phyloP scores from a whole-genome alignment of 1,284 basidiomycete species.

The Cutaneotrichosporon sp. region DNA sequence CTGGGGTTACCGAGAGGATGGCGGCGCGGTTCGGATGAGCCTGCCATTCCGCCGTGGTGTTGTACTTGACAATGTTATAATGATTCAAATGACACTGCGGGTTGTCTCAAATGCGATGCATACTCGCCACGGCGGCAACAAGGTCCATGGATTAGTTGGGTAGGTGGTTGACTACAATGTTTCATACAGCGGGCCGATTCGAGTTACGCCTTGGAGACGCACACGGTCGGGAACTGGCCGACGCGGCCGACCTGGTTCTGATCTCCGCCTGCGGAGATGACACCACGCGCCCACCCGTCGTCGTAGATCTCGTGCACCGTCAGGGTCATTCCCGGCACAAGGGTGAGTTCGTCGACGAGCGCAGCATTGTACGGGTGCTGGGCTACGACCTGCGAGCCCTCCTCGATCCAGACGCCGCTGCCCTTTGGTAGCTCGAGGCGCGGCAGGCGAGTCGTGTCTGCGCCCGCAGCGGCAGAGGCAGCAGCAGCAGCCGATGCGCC shows the following conservation, averaged over 20 bases:
- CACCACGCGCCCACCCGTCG: conserved; percentile 51
- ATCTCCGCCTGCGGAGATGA: conserved; percentile 30
- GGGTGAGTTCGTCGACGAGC: conserved; percentile 49
- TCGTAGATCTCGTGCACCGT: conserved; percentile 47
- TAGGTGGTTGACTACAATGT: conserved; percentile 4
- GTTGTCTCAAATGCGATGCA: conserved; percentile 2
- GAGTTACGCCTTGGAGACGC: conserved; percentile 3
- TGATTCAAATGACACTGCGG: not conserved
- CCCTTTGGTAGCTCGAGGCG: conserved; percentile 6
- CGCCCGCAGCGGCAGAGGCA: not conserved
- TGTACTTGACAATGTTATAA: not conserved
- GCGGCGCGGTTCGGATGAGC: not conserved
- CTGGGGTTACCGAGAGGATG: not conserved
- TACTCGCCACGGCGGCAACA: conserved; percentile 3
- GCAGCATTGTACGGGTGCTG: conserved; percentile 36
- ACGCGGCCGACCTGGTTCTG: conserved; percentile 33
- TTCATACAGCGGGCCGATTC: not conserved
- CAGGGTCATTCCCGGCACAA: conserved; percentile 49
- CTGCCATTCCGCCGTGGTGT: not conserved
- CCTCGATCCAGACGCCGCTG: conserved; percentile 12
- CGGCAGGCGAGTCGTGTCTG: conserved; percentile 4
- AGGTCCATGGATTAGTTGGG: conserved; percentile 4
- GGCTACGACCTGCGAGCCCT: conserved; percentile 11
- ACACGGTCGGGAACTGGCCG: conserved; percentile 49
- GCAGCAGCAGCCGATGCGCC: not conserved